Evolutionary conservation across 148 eudicot species (phyloP), one percentile per base, ranked within the genome.

Genomic region (Bassia scoparia): DNA sequence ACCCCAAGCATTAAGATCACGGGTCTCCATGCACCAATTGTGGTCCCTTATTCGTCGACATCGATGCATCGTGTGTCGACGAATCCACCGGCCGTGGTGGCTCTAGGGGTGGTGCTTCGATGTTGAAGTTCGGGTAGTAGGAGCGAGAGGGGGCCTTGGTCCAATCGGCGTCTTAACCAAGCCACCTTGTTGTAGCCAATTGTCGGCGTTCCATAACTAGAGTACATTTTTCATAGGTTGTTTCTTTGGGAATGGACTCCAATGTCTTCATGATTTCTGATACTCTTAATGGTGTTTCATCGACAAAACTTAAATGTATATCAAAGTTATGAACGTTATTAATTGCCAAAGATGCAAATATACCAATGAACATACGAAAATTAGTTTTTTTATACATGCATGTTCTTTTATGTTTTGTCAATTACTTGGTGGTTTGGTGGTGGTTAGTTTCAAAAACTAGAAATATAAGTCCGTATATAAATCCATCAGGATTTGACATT

Each of bases 141-240:
- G 86, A 84, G 1, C 58, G 67, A 49, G 81, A 84, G 1, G 87
- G 87, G 4, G 84, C 82, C 58, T 79, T 76, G 13, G 79, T 21
- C 87, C 87, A 84, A 46, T 84, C 87, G 0, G n/a, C n/a, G 87
- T 81, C 69, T 81, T 84, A 0, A 81, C 64, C 14, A 78, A 61
- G 0, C 82, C 84, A 2, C 84, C n/a, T n/a, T n/a, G n/a, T n/a
- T n/a, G n/a, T n/a, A n/a, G n/a, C n/a, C n/a, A n/a, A n/a, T n/a
- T n/a, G 83, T 84, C 87, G 1, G 87, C 87, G 37, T 71, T 84
- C 87, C 87, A 84, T 16, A 81, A 56, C 87, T 84, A 0, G 87
- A 84, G 78, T 81, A 84, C 0, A 84, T 77, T 61, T 69, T 79
- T 84, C 78, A 81, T n/a, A 84, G 81, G 46, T 84, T 82, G n/a